Evolutionary conservation across 345 rosid genomes (phyloP), one percentile per base, ranked within the genome.

Genomic region (Ricinus communis): DNA sequence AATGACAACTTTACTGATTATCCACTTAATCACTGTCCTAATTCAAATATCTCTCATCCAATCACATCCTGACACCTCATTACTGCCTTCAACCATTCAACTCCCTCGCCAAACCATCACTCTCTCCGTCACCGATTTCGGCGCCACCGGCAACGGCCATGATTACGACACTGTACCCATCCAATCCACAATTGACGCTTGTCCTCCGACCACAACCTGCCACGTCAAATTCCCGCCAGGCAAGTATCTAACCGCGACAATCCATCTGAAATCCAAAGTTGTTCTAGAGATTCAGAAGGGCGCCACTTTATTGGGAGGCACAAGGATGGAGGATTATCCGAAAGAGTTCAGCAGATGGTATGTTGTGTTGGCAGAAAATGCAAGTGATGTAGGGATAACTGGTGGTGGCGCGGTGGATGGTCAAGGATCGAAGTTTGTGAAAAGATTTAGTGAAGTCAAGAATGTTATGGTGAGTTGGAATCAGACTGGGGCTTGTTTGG

Each of bases 381-480:
- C 87, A 15, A 83, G 65, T 18, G 87, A 94, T 58, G 96, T 91
- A 5, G 98, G 96, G 74, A 90, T 91, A 22, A 88, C 92, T 0
- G 98, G 99, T 16, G 96, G 97, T 11, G 96, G 99, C 31, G 85
- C 66, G 25, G 83, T 89, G 54, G 97, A 95, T 54, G 99, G 99
- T 8, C 97, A 95, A 66, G 96, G 93, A 60, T 70, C 82, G 74
- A 77, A 71, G 74, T 95, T 92, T 58, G 97, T 95, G 76, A 76
- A 68, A 82, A 83, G 81, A 67, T 85, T 87, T 52, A 74, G 84
- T 10, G 81, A 82, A 79, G 82, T 82, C 80, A 90, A 95, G 85
- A 92, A 92, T 77, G 90, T 92, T 78, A 95, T 89, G 97, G 94
- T 92, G 77, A 95, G 97, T 72, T 95, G 97, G 97, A 92, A 92